phyloP scores from a whole-genome alignment of 495 filamentous ascomycete species.

The Rostrohypoxylon terebratum region DNA sequence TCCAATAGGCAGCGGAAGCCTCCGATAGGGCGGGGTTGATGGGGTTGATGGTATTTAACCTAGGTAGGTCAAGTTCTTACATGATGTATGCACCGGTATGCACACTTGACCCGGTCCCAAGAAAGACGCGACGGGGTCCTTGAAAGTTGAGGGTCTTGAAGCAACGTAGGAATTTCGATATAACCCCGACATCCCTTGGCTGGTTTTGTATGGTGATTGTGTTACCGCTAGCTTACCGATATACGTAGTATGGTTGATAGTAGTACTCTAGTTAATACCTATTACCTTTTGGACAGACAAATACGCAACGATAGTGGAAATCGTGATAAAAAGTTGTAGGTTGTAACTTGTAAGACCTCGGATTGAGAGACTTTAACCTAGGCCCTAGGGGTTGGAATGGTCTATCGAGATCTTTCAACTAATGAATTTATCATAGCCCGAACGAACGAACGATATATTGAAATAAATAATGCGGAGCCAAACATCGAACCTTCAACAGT shows the following conservation, averaged over 20 bases:
- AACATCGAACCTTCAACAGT: neutral
- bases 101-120: slow-evolving; percentile 15
- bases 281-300: neutral
- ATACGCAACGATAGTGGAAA: neutral
- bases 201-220: neutral
- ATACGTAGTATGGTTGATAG: neutral
- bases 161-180: slow-evolving; percentile 42
- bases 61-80: neutral
- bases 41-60: slow-evolving; percentile 31
- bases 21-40: slow-evolving; percentile 42
- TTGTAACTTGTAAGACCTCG: neutral
- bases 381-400: no score
- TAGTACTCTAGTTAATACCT: neutral
- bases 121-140: slow-evolving; percentile 1
- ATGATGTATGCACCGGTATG: neutral
- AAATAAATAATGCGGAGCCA: slow-evolving; percentile 14
- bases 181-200: slow-evolving; percentile 25
- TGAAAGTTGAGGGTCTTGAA: no score
- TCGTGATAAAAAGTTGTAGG: neutral
- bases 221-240: neutral
- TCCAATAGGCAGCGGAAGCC: slow-evolving; percentile 37
- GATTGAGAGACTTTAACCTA: no score
- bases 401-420: slow-evolving; percentile 3
- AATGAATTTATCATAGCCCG: neutral
- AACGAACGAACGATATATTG: slow-evolving; percentile 13